Conservation (phyloP, 441 rosid genomes). For the Pelargonium cotyledonis region DNA sequence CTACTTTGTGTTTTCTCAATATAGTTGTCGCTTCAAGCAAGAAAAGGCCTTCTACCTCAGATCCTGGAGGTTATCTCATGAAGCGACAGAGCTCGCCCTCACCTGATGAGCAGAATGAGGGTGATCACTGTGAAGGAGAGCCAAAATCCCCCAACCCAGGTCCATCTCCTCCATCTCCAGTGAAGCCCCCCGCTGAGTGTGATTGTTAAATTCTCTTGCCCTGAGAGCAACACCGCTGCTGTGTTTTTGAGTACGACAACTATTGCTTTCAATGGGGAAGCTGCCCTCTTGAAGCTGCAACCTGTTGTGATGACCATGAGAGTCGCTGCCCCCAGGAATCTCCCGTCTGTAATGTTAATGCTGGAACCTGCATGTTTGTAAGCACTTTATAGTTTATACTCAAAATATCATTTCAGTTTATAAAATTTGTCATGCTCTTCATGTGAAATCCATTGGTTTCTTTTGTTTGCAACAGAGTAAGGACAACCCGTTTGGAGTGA, state of each 20-base stretch:
- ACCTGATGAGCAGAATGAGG: too few species aligned
- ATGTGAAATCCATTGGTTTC: background rate
- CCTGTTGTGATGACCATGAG: slow-evolving; percentile 47
- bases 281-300: slow-evolving; percentile 55
- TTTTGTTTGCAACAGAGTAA: slow-evolving; percentile 29
- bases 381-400: background rate
- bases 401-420: too few species aligned
- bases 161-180: slow-evolving; percentile 61
- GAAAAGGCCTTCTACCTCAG: too few species aligned
- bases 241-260: slow-evolving; percentile 34
- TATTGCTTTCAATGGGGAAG: slow-evolving; percentile 64
- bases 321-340: slow-evolving; percentile 44
- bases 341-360: slow-evolving; percentile 31
- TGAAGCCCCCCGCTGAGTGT: slow-evolving; percentile 36
- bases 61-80: too few species aligned
- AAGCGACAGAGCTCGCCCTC: too few species aligned
- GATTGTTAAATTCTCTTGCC: slow-evolving; percentile 46
- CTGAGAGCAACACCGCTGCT: slow-evolving; percentile 52
- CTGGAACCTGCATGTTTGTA: slow-evolving; percentile 38
- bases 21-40: too few species aligned
- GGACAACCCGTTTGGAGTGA: slow-evolving; percentile 35
- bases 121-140: slow-evolving; percentile 30
- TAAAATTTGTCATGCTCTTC: too few species aligned
- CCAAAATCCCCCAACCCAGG: slow-evolving; percentile 55
- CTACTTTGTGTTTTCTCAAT: too few species aligned